A percentile compares a stretch with the other conserved stretches of the same genome.
Evolutionary conservation across 2,329 filamentous ascomycete genomes (phyloP).

Genomic region (Cercospora sp.): DNA sequence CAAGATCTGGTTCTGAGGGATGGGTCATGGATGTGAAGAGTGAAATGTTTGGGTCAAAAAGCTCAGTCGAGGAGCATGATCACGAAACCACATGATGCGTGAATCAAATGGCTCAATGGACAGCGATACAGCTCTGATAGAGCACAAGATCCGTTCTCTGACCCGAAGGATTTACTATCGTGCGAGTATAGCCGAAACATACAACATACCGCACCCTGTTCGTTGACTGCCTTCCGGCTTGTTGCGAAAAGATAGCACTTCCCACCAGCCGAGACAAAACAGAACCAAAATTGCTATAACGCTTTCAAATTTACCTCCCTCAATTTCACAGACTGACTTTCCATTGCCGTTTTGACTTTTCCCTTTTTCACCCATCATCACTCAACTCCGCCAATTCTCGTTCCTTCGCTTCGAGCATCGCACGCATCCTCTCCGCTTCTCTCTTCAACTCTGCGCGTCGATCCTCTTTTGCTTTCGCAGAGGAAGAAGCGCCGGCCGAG

Average conservation of each 20-base stretch:
- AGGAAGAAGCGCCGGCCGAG: neutral
- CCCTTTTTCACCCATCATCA: constrained; percentile 14
- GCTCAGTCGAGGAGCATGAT: neutral
- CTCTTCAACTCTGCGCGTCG: constrained; percentile 66
- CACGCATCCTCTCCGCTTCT: constrained; percentile 75
- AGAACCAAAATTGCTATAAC: neutral
- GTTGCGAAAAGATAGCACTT: neutral
- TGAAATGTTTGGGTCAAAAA: neutral
- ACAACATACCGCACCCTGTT: neutral
- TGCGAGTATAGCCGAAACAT: neutral
- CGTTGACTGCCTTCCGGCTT: neutral
- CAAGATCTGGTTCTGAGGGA: constrained; percentile 55
- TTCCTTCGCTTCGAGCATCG: constrained; percentile 71
- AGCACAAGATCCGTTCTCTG: neutral
- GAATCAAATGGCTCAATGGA: neutral
- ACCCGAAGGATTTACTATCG: neutral
- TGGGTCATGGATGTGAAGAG: neutral
- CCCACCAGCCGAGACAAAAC: neutral
- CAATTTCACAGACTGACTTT: neutral
- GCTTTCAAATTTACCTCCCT: neutral
- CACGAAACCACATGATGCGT: neutral
- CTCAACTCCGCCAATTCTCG: constrained; percentile 61
- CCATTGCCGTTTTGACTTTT: neutral
- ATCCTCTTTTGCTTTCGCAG: constrained; percentile 53
- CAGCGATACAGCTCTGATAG: neutral